Evolutionary conservation across 805 yeast genomes (phyloP), one percentile per base, ranked within the genome.

Genomic region (Crinitomyces ghanaensis): DNA sequence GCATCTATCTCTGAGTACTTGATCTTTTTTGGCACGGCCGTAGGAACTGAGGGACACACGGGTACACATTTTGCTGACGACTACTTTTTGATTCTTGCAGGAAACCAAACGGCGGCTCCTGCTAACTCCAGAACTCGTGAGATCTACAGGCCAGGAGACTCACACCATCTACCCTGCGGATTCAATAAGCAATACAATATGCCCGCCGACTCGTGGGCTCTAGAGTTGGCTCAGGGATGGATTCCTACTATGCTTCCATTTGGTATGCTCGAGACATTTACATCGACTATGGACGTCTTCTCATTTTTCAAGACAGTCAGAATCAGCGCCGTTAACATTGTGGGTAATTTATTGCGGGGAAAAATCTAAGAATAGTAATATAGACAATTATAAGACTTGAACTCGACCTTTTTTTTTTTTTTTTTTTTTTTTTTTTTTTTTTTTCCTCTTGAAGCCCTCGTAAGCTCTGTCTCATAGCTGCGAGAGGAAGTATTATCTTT

Each of bases 151-250:
- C 93, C 98, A 2, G 98, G 98, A 31, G 83, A 80, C 50, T 74
- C 73, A 42, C 93, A 91, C 56, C 88, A 78, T 53, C 66, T 88
- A 54, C 55, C 49, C 26, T 78, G 72, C 53, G 95, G 95, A 22
- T 43, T 54, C 28, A 70, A 72, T 46, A 84, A 82, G 60, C 98
- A 91, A 60, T 91, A 91, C 57, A 46, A 74, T 18, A 83, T 91
- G 93, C 78, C 82, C 2, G 56, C 70, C 19, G 93, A 79, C 23
- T 66, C 81, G 0, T 91, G 76, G 59, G 95, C 98, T 7, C 63
- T 91, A 44, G 98, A 91, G 56, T 68, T 88, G 50, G 98, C 98
- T 5, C 97, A 88, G 63, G 98, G 98, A 39, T 91, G 95, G 93
- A 83, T 91, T 44, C 97, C 98, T 22, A 77, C 88, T 27, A 91